phyloP scores from a whole-genome alignment of 129 eudicot species.

The Dittrichia graveolens region DNA sequence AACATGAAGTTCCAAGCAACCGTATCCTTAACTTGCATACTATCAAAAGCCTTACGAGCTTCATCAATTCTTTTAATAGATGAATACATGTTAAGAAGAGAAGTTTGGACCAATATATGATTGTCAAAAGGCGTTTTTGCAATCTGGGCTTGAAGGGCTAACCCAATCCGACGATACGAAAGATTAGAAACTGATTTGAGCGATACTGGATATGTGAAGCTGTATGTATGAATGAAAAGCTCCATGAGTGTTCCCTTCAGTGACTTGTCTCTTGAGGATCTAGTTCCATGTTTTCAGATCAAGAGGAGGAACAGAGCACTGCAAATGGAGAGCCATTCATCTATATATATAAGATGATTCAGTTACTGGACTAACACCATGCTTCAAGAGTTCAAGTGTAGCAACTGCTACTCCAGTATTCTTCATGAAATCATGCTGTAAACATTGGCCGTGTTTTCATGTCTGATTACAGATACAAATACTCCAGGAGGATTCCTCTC shows the following conservation, averaged over 20 bases:
- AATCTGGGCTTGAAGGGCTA: slow-evolving; percentile 50
- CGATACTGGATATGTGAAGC: slow-evolving; percentile 50
- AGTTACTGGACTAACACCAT: too few species aligned
- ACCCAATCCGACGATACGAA: slow-evolving; percentile 33
- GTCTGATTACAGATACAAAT: too few species aligned
- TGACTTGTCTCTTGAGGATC: slow-evolving; percentile 43
- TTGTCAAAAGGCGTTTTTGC: slow-evolving; percentile 32
- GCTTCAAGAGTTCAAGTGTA: too few species aligned
- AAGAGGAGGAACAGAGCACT: slow-evolving; percentile 22
- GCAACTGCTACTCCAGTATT: too few species aligned
- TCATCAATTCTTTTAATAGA: slow-evolving; percentile 13
- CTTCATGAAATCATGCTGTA: too few species aligned
- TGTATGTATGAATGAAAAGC: slow-evolving; percentile 40
- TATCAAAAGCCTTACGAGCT: slow-evolving; percentile 41
- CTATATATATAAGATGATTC: neutral
- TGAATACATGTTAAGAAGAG: slow-evolving; percentile 50
- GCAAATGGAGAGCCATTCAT: slow-evolving; percentile 40
- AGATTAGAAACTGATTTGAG: slow-evolving; percentile 42
- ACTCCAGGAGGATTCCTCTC: too few species aligned
- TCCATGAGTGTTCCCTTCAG: slow-evolving; percentile 31
- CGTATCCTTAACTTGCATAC: slow-evolving; percentile 37
- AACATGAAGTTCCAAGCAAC: slow-evolving; percentile 58
- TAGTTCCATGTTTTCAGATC: slow-evolving; percentile 45
- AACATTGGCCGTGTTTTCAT: too few species aligned
- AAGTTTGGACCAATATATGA: slow-evolving; percentile 47